Evolutionary conservation across 768 basidiomycete genomes (phyloP), one percentile per base, ranked within the genome.

Genomic region (Tephrocybe sp.): DNA sequence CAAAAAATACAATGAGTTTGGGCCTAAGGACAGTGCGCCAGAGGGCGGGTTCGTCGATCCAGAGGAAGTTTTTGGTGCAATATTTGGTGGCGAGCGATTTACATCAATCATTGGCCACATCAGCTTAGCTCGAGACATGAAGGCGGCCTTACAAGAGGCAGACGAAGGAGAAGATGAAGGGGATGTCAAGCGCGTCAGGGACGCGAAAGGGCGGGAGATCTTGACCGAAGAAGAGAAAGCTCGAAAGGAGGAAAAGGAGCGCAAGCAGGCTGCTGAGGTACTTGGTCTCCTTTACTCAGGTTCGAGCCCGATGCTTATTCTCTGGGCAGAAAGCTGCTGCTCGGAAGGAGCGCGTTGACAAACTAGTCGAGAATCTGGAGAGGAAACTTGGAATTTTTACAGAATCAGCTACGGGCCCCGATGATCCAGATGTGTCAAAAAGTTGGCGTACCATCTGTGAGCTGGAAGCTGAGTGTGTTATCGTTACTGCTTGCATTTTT

Each of bases 11-110:
- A 94, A 96, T 68, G 89, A 92, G 63, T 95, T 93, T 63, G 93
- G 92, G 1, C 75, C 87, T 0, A 89, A 87, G 68, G 90, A 87
- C 71, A 88, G 82, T 47, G 84, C 80, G 10, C 84, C 87, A 0
- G 91, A 92, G 51, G 91, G 90, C 26, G 92, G 90, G 2, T 92
- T 82, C 59, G 85, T 93, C 44, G 92, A 96, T 66, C 92, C 92
- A 0, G 88, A 91, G 57, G 85, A 86, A 57, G 81, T 86, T 11
- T 86, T 86, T 59, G 81, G 88, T 5, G 85, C 86, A 10, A 89
- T 96, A 53, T 96, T 96, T 56, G 93, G 93, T 39, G 92, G 92
- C 2, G 91, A 93, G 45, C 72, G 84, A 26, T 95, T 95, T 67
- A 69, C 84, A 39, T 84, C 90, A 2, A 90, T 95, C 62, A 94